A percentile compares a stretch with the other conserved stretches of the same genome.
phyloP scores from a whole-genome alignment of 192 early-diverging fungal genomes.

The Podochytrium sp. region DNA sequence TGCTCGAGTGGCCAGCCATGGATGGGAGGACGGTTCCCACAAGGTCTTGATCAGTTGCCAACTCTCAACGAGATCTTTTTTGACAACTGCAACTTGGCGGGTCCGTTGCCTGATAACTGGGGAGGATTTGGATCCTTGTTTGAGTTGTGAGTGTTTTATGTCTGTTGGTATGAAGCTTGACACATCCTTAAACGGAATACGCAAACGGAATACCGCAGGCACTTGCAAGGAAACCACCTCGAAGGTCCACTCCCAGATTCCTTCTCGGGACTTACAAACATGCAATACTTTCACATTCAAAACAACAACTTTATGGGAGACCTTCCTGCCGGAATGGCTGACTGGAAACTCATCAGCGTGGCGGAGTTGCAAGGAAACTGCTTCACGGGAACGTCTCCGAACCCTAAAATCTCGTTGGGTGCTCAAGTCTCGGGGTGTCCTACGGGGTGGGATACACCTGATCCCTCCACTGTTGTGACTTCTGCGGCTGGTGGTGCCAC shows the following conservation, averaged over 20 bases:
- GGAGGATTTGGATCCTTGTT: neutral
- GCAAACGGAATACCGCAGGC: no score
- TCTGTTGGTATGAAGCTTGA: neutral
- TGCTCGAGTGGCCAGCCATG: neutral
- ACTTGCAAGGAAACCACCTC: constrained; percentile 15
- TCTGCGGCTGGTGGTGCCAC: no score
- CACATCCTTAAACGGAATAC: neutral
- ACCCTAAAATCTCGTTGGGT: neutral
- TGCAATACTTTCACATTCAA: neutral
- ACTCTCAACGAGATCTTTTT: neutral
- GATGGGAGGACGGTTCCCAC: neutral
- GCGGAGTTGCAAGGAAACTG: neutral
- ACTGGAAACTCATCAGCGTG: neutral
- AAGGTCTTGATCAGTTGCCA: neutral
- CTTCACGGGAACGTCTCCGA: neutral
- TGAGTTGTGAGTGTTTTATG: constrained; percentile 1
- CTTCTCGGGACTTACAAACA: neutral
- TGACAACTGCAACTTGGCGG: constrained; percentile 5
- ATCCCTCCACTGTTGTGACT: neutral
- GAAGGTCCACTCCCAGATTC: constrained; percentile 2
- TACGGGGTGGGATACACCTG: neutral
- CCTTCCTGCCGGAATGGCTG: neutral
- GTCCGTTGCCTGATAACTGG: constrained; percentile 13
- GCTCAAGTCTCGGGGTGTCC: neutral
- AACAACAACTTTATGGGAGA: neutral